Conservation (phyloP, 192 early-diverging fungal species). For the Dispira simplex region DNA sequence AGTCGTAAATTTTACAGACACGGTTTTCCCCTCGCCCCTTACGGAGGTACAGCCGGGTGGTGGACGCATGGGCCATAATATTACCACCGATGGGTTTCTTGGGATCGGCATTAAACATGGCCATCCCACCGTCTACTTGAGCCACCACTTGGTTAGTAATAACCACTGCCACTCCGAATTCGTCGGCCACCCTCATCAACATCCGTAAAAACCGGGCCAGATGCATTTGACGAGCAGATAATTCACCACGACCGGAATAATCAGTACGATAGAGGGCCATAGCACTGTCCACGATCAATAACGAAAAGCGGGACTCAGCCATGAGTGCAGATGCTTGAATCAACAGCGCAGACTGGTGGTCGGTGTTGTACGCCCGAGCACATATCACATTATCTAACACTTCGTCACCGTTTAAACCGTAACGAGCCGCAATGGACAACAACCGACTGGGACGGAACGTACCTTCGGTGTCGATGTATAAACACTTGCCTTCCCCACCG, state of each 20-base stretch:
- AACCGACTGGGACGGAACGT: conserved; percentile 90
- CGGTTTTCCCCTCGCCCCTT: conserved; percentile 86
- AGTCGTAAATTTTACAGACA: conserved; percentile 95
- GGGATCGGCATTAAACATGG: conserved; percentile 78
- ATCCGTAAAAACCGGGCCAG: conserved; percentile 77
- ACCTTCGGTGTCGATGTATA: conserved; percentile 96
- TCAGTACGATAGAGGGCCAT: conserved; percentile 95
- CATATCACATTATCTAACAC: conserved; percentile 88
- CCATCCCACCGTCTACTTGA: conserved; percentile 71
- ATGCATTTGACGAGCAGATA: conserved; percentile 90
- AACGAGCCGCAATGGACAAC: conserved; percentile 71
- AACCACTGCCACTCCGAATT: conserved; percentile 95
- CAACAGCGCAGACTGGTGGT: conserved; percentile 81
- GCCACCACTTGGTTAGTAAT: conserved; percentile 98
- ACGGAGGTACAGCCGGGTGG: conserved; percentile 80
- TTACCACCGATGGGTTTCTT: conserved; percentile 98
- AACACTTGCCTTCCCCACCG: conserved; percentile 85
- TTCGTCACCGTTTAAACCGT: conserved; percentile 64
- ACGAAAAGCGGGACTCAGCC: conserved; percentile 66
- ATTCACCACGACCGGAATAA: conserved; percentile 87
- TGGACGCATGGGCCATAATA: conserved; percentile 96
- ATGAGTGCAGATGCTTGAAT: conserved; percentile 82
- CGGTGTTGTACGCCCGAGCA: conserved; percentile 89
- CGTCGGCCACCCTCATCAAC: conserved; percentile 78
- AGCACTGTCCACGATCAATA: conserved; percentile 85